These are phyloP conservation scores for Harringtonia lauricola DNA, from an alignment of 2,329 filamentous ascomycete species.

Conservation along the genomic window DNA sequence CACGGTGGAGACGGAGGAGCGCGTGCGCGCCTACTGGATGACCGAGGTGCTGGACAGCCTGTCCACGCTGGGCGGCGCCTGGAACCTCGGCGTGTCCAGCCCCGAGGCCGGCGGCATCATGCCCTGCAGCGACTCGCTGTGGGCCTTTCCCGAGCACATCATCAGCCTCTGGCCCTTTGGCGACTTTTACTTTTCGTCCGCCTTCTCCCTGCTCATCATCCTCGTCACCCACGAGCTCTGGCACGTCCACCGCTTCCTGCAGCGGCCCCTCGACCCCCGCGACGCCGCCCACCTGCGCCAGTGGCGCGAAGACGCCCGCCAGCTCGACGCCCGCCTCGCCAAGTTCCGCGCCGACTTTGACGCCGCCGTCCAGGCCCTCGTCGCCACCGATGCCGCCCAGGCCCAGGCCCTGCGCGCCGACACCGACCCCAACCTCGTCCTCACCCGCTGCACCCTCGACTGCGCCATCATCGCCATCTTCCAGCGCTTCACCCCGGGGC, in stretches of 20 bases:
- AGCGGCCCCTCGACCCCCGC: background rate
- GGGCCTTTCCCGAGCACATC: background rate
- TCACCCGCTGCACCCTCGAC: background rate
- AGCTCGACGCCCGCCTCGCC: background rate
- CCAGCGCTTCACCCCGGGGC: background rate
- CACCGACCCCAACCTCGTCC: background rate
- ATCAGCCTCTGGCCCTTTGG: background rate
- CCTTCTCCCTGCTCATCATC: background rate
- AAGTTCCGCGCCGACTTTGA: background rate
- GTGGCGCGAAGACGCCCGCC: background rate
- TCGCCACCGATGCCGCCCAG: background rate
- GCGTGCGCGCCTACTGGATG: background rate
- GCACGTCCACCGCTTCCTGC: background rate
- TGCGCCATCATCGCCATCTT: background rate
- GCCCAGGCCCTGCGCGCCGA: background rate
- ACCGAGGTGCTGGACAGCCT: background rate
- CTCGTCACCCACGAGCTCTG: background rate
- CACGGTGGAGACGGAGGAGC: background rate
- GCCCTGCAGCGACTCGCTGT: background rate
- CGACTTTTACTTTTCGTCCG: background rate
- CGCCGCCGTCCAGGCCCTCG: background rate
- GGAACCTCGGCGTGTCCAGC: background rate
- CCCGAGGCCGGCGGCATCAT: background rate
- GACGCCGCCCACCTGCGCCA: background rate
- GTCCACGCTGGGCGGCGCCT: background rate